A percentile compares a stretch with the other conserved stretches of the same genome.
Evolutionary conservation across 208 protist species (phyloP).

Genomic region (Wallacemonas sp.): DNA sequence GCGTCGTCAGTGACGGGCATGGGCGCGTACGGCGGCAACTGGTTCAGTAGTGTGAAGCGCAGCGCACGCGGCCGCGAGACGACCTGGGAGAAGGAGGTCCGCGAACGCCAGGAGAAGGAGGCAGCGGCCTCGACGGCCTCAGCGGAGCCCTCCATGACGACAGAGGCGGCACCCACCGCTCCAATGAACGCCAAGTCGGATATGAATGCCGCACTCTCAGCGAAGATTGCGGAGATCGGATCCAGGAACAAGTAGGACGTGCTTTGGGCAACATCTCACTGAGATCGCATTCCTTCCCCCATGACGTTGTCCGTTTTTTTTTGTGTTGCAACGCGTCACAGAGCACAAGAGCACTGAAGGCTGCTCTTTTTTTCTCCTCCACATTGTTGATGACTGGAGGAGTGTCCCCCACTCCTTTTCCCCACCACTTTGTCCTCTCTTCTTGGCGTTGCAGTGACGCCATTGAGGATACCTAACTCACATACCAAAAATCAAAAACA

Average conservation of each 20-base stretch:
- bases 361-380: too few species aligned
- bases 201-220: conserved; percentile 10
- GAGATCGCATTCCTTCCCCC: conserved; percentile 21
- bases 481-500: conserved; percentile 12
- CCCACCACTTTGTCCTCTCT: conserved; percentile 15
- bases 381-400: too few species aligned
- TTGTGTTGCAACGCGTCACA: background rate
- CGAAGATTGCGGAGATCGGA: conserved; percentile 23
- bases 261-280: too few species aligned
- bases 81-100: conserved; percentile 78
- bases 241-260: conserved; percentile 19
- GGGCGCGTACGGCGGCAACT: conserved; percentile 64
- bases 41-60: conserved; percentile 65
- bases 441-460: background rate
- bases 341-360: too few species aligned
- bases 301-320: conserved; percentile 9
- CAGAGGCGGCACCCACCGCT: too few species aligned
- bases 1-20: conserved; percentile 48
- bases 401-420: too few species aligned
- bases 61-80: conserved; percentile 66
- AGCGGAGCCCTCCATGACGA: background rate
- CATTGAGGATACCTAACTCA: conserved; percentile 3
- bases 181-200: background rate
- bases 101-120: conserved; percentile 45
- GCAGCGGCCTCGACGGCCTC: conserved; percentile 3